phyloP scores from a whole-genome alignment of 352 stramenopile genomes.

The Pythium chondricola region DNA sequence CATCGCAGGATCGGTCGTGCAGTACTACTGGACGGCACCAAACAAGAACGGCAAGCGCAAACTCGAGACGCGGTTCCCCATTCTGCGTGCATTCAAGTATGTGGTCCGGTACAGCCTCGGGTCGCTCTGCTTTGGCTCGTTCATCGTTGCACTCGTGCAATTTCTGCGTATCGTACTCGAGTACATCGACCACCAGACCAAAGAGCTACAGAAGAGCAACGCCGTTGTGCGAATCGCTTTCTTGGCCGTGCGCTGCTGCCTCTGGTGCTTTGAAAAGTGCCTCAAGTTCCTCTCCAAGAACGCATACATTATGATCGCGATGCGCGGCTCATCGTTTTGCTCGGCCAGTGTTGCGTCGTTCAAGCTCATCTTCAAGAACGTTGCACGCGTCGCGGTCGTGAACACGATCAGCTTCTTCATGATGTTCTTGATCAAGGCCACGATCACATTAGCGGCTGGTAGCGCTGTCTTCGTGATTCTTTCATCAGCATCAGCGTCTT shows the following conservation, averaged over 20 bases:
- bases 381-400: slow-evolving; percentile 88
- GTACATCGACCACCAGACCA: slow-evolving; percentile 93
- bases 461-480: slow-evolving; percentile 45
- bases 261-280: slow-evolving; percentile 95
- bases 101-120: slow-evolving; percentile 89
- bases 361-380: slow-evolving; percentile 91
- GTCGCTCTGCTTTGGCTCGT: slow-evolving; percentile 94
- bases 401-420: slow-evolving; percentile 92
- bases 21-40: slow-evolving; percentile 89
- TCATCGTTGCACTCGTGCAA: slow-evolving; percentile 96
- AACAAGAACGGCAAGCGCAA: slow-evolving; percentile 27
- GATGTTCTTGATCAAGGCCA: slow-evolving; percentile 92
- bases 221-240: slow-evolving; percentile 81
- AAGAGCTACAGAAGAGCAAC: slow-evolving; percentile 69
- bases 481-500: slow-evolving; percentile 24
- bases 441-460: slow-evolving; percentile 44
- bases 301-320: slow-evolving; percentile 89
- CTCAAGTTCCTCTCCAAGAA: slow-evolving; percentile 98
- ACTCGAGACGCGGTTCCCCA: slow-evolving; percentile 54
- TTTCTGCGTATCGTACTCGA: slow-evolving; percentile 90
- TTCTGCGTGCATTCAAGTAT: slow-evolving; percentile 48
- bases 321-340: slow-evolving; percentile 79
- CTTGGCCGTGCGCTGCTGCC: slow-evolving; percentile 76
- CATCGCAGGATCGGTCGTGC: slow-evolving; percentile 86
- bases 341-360: slow-evolving; percentile 89